Base-by-base conservation (phyloP, 192 early-diverging fungal species). In the Phlyctochytrium bullatum region DNA sequence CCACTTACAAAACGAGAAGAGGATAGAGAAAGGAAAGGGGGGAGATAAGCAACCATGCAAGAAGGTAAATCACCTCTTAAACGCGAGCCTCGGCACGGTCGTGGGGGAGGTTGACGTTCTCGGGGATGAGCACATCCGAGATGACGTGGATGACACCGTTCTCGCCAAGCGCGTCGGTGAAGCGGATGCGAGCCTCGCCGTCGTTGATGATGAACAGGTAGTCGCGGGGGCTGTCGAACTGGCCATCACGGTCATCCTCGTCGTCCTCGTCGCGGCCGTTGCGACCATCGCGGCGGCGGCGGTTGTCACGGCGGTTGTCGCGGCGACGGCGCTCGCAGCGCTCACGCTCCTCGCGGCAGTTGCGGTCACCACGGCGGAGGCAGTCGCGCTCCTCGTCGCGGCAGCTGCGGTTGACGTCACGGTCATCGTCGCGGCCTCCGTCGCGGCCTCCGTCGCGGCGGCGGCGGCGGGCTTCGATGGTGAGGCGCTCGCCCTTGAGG, bases 71-170 rank as follows among this genome's bases (percentile, higher is more conserved):
- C 40, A 47, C 40, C 6, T 47, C 6, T 14, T 47, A 20, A 47
- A 47, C 10, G 20, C 40, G 6, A 14, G 6, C 40, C 10, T 6
- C 40, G 40, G 40, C 6, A 62, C 65, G 60, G 16, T 65, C 70
- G 52, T 67, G 47, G 17, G 75, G 75, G 12, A 76, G 72, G 27
- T 71, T 36, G 20, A 76, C 63, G 33, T 64, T 66, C 14, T 65
- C 51, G 28, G 75, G 75, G 59, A 76, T 32, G 25, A 77, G 52
- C 20, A 75, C 64, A 30, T 62, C 40, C 61, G 70, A 34, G 64
- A 75, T 61, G 67, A 74, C 53, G 51, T 77, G 76, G n/a, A 77
- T 62, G 33, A 59, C 76, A 56, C 62, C 76, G 57, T 77, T 77
- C 1, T n/a, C 74, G 27, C 62, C 62, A 33, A 66, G 14, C 29